Conservation (phyloP, 2,329 filamentous ascomycete species). For the Penicillium brasilianum region DNA sequence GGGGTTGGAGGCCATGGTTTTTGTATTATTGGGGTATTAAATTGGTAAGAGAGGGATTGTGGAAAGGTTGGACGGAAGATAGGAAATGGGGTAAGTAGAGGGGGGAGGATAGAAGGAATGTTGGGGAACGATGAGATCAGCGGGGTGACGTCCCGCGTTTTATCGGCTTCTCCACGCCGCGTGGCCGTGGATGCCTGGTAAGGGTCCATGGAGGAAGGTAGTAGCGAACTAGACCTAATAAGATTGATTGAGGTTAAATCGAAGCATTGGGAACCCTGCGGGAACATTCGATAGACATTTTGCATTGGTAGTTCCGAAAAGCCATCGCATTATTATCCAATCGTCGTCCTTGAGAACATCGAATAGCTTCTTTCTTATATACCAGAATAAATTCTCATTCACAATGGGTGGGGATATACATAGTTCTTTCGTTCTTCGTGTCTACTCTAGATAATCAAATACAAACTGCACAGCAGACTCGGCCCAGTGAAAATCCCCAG, state of each 20-base stretch:
- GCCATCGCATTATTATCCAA: too few relatives aligned
- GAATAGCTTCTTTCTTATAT: background rate
- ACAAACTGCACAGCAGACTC: conserved; percentile 63
- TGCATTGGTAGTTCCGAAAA: too few relatives aligned
- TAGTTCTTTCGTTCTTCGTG: background rate
- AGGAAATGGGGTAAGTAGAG: background rate
- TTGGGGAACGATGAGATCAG: background rate
- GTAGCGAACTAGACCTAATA: background rate
- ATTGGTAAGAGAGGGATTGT: background rate
- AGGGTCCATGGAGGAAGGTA: background rate
- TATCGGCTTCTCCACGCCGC: background rate
- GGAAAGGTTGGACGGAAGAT: background rate
- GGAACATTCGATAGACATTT: too few relatives aligned
- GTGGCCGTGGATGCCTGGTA: background rate
- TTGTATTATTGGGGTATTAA: background rate
- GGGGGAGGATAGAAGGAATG: too few relatives aligned
- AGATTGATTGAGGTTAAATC: background rate
- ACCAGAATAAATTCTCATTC: background rate
- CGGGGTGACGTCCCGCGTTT: background rate
- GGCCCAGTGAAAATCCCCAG: conserved; percentile 77
- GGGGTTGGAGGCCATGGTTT: conserved; percentile 26
- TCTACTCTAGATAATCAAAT: conserved; percentile 35
- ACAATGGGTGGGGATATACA: background rate
- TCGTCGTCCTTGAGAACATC: background rate
- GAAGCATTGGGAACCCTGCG: background rate